Conservation (phyloP, 139 green algal species). For the Micractinium conductrix region DNA sequence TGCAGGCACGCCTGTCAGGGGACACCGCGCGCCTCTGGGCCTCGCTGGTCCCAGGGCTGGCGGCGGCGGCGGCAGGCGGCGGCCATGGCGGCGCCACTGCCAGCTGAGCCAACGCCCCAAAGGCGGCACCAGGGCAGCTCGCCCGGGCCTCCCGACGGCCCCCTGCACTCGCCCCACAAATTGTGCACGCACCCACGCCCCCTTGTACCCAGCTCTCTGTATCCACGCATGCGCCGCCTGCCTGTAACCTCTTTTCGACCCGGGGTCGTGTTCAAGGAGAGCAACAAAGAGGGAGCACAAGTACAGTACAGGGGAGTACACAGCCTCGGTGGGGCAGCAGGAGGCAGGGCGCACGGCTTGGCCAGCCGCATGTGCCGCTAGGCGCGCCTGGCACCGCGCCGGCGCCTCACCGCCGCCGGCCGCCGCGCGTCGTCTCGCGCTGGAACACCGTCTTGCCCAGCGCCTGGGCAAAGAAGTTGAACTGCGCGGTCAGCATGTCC, state of each 20-base stretch:
- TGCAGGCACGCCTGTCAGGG: not conserved
- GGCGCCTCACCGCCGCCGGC: not conserved
- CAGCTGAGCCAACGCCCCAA: no score
- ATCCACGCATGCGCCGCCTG: no score
- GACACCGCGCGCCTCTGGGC: slow-evolving; percentile 9
- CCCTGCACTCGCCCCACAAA: no score
- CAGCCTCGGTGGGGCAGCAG: not conserved
- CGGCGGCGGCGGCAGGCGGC: slow-evolving; percentile 3
- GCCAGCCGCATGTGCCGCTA: no score
- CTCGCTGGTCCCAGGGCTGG: not conserved
- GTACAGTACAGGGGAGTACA: not conserved
- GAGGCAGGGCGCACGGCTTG: not conserved
- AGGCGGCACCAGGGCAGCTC: no score
- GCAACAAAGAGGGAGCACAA: not conserved
- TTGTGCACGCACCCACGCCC: no score
- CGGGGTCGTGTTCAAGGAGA: no score
- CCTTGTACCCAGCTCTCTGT: no score
- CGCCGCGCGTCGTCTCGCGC: not conserved
- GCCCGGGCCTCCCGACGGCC: no score
- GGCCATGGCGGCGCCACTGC: not conserved
- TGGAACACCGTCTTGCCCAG: slow-evolving; percentile 51
- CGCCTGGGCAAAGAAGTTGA: slow-evolving; percentile 50
- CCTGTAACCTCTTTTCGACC: no score
- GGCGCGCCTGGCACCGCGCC: no score
- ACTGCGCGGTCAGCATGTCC: slow-evolving; percentile 46